These are phyloP conservation scores for Thermothielavioides terrestris DNA, from an alignment of 495 filamentous ascomycete genomes.

Conservation along the genomic window DNA sequence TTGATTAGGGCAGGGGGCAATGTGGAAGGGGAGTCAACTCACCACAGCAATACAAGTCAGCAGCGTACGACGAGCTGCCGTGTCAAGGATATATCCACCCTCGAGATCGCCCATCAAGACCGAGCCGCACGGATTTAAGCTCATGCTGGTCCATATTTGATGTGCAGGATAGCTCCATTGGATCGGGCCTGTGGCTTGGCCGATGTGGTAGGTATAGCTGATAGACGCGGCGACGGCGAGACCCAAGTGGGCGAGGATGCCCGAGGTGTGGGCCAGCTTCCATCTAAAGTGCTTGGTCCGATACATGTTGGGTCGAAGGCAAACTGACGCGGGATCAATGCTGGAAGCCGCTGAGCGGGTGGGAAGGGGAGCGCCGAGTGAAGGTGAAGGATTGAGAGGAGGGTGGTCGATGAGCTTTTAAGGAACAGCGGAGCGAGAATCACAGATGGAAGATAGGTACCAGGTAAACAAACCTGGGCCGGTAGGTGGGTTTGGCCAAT, in stretches of 20 bases:
- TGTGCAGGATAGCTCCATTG: not conserved
- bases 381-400: too few species aligned
- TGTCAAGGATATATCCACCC: not conserved
- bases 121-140: conserved; percentile 2
- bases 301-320: conserved; percentile 24
- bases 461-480: too few species aligned
- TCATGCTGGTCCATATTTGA: too few species aligned
- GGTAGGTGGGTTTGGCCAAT: too few species aligned
- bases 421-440: too few species aligned
- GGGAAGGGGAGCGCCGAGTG: too few species aligned
- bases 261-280: conserved; percentile 21
- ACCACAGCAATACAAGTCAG: conserved; percentile 15
- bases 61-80: conserved; percentile 10
- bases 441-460: too few species aligned
- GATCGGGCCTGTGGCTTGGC: not conserved
- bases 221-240: conserved; percentile 14
- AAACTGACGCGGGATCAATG: too few species aligned
- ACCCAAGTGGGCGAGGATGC: conserved; percentile 20
- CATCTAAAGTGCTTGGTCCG: conserved; percentile 22
- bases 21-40: conserved; percentile 2
- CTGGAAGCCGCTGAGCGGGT: too few species aligned
- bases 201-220: conserved; percentile 17
- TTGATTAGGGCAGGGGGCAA: too few species aligned
- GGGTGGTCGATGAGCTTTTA: too few species aligned
- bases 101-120: not conserved